Conservation (phyloP, 148 eudicot species). For the Spergularia bocconei region DNA sequence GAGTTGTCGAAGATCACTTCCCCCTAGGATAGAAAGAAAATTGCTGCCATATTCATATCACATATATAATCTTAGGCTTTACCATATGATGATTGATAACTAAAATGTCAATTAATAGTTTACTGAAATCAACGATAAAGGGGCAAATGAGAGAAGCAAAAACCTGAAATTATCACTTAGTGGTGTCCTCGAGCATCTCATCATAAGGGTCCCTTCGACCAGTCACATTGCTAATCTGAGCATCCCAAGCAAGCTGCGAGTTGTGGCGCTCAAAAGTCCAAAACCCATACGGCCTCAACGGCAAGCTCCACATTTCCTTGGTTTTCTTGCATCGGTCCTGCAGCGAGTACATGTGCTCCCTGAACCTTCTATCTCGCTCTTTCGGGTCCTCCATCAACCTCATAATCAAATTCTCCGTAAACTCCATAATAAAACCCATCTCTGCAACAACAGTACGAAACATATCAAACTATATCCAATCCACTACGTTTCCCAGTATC, state of each 20-base stretch:
- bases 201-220: constrained; percentile 96
- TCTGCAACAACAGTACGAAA: constrained; percentile 7
- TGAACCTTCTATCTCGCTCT: constrained; percentile 73
- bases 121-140: not conserved
- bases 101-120: not conserved
- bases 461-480: not conserved
- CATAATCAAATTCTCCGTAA: constrained; percentile 77
- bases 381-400: constrained; percentile 85
- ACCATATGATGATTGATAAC: not conserved
- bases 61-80: not conserved
- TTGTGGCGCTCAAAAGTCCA: constrained; percentile 93
- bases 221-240: constrained; percentile 82
- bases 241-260: constrained; percentile 89
- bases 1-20: not conserved
- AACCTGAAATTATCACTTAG: constrained; percentile 30
- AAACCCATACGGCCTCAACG: constrained; percentile 88
- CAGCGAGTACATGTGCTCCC: constrained; percentile 65
- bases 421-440: constrained; percentile 86
- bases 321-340: constrained; percentile 70
- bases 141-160: not conserved
- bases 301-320: constrained; percentile 80
- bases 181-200: constrained; percentile 60
- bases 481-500: not conserved
- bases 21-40: no score
- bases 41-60: not conserved